Evolutionary conservation across 441 rosid genomes (phyloP).

Genomic region (Raphanus hybrid): DNA sequence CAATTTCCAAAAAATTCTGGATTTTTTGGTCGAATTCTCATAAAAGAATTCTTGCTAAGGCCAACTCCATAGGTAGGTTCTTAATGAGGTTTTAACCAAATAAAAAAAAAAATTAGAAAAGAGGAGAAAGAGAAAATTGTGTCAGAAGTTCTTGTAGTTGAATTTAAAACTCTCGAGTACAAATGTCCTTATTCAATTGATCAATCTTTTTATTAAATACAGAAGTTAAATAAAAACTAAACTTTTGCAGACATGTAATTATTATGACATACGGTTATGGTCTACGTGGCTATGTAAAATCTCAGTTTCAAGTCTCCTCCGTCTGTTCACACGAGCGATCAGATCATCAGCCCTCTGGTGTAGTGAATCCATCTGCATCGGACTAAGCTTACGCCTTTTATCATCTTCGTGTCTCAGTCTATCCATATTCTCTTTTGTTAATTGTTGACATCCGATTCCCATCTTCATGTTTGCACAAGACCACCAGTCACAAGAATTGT

Average conservation of each 20-base stretch:
- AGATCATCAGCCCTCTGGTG: constrained; percentile 7
- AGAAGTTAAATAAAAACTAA: too few relatives aligned
- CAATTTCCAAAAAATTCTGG: too few relatives aligned
- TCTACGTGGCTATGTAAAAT: constrained; percentile 18
- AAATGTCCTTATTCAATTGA: too few relatives aligned
- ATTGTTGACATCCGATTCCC: constrained; percentile 8
- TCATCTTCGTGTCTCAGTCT: not conserved
- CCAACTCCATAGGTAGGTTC: too few relatives aligned
- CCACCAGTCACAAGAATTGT: constrained; percentile 24
- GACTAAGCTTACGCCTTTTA: constrained; percentile 21
- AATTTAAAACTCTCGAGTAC: too few relatives aligned
- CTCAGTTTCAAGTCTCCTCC: constrained; percentile 50
- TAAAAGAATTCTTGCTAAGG: too few relatives aligned
- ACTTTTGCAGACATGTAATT: not conserved
- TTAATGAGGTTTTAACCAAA: too few relatives aligned
- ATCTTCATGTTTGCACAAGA: constrained; percentile 18
- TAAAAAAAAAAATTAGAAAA: too few relatives aligned
- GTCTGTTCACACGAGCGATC: constrained; percentile 26
- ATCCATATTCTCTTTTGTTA: constrained; percentile 5
- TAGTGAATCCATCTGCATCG: constrained; percentile 46
- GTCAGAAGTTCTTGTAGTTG: too few relatives aligned
- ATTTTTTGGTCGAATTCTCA: too few relatives aligned
- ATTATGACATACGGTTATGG: not conserved
- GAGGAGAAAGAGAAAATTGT: too few relatives aligned
- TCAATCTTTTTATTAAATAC: too few relatives aligned